phyloP scores from a whole-genome alignment of 2,329 filamentous ascomycete genomes.

The Diaporthe vaccinii region DNA sequence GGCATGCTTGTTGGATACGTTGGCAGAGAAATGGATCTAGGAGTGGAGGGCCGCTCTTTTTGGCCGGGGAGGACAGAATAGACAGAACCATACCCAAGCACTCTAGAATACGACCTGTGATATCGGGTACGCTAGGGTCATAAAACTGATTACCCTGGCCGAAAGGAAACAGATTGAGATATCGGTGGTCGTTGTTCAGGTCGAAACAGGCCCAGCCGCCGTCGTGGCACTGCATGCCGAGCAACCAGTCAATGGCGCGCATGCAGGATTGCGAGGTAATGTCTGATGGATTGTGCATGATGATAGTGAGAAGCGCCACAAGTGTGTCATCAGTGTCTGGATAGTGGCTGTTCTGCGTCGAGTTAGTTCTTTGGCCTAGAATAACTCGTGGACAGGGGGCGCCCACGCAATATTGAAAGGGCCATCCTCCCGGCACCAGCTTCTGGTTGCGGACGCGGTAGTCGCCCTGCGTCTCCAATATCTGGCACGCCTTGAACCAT shows the following conservation, averaged over 20 bases:
- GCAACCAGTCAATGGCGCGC: constrained; percentile 1
- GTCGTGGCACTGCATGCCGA: constrained; percentile 45
- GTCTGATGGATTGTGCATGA: not conserved
- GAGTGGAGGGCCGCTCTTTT: not conserved
- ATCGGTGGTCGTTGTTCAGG: constrained; percentile 49
- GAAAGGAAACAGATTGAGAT: constrained; percentile 53
- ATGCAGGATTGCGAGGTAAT: constrained; percentile 20
- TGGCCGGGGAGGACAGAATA: not conserved
- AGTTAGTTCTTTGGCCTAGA: not conserved
- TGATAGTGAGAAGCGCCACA: constrained; percentile 45
- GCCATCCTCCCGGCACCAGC: not conserved
- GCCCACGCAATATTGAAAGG: constrained; percentile 40
- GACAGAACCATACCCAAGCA: constrained; percentile 38
- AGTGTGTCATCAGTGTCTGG: not conserved
- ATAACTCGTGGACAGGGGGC: not conserved
- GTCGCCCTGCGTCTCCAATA: constrained; percentile 33
- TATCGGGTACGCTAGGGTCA: constrained; percentile 51
- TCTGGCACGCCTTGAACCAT: not conserved
- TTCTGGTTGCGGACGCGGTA: constrained; percentile 28
- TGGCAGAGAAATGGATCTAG: not conserved
- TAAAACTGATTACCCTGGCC: constrained; percentile 52
- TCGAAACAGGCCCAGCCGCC: constrained; percentile 55
- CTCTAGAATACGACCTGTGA: constrained; percentile 49
- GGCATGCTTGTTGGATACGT: constrained; percentile 30
- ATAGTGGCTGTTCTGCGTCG: constrained; percentile 39